These are phyloP conservation scores for Alnus rubra DNA, from an alignment of 306 rosid genomes.

Conservation along the genomic window DNA sequence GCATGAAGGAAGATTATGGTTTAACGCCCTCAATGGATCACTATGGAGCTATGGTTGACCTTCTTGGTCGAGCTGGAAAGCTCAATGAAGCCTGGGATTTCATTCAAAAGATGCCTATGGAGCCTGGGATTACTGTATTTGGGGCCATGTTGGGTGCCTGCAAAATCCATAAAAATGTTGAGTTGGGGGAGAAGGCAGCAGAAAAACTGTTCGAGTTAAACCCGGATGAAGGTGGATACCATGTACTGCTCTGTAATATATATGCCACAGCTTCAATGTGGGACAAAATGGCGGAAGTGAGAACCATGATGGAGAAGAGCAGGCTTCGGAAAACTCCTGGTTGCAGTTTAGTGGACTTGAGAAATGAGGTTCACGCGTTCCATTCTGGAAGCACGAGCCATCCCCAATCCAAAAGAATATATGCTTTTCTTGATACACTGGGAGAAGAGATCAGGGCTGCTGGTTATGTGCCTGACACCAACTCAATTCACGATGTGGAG, in stretches of 20 bases:
- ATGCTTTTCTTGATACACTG: slow-evolving; percentile 60
- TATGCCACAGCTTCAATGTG: slow-evolving; percentile 86
- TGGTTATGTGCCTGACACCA: slow-evolving; percentile 74
- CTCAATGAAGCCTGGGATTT: slow-evolving; percentile 80
- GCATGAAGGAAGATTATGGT: slow-evolving; percentile 65
- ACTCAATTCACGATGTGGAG: slow-evolving; percentile 76
- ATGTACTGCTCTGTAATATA: slow-evolving; percentile 79
- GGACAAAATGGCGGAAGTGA: slow-evolving; percentile 75
- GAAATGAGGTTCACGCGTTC: slow-evolving; percentile 77
- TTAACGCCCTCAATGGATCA: slow-evolving; percentile 85
- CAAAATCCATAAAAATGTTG: slow-evolving; percentile 74
- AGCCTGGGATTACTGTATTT: slow-evolving; percentile 71
- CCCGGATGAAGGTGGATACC: slow-evolving; percentile 83
- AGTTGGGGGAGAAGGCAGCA: slow-evolving; percentile 75
- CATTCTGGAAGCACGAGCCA: slow-evolving; percentile 86
- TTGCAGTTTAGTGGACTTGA: slow-evolving; percentile 79
- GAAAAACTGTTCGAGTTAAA: slow-evolving; percentile 59
- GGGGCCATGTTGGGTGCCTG: slow-evolving; percentile 96
- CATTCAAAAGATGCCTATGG: slow-evolving; percentile 69
- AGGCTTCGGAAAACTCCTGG: slow-evolving; percentile 89
- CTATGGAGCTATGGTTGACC: slow-evolving; percentile 87
- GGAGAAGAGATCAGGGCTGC: slow-evolving; percentile 75
- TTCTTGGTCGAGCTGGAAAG: slow-evolving; percentile 80
- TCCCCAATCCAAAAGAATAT: slow-evolving; percentile 78
- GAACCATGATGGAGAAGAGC: slow-evolving; percentile 63